phyloP scores from a whole-genome alignment of 106 monocot genomes.

The Phalaenopsis aphrodite region DNA sequence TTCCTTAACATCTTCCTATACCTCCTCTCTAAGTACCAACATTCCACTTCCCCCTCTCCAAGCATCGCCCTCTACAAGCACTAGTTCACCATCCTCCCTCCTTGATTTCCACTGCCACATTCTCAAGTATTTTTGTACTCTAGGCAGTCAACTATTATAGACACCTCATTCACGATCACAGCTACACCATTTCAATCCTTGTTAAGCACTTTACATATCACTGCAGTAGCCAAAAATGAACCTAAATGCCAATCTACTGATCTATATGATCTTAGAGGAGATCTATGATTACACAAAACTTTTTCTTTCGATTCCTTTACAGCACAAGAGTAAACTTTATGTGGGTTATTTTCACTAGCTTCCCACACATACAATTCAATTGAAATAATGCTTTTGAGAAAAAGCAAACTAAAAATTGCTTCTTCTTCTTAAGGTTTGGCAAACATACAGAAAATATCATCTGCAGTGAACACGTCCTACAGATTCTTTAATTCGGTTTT shows the following conservation, averaged over 20 bases:
- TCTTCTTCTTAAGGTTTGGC: conserved; percentile 69
- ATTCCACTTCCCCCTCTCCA: no score
- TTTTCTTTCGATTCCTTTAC: conserved; percentile 48
- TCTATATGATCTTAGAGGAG: conserved; percentile 46
- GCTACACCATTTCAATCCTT: background rate
- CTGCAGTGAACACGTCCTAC: conserved; percentile 63
- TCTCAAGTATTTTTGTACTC: no score
- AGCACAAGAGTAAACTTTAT: conserved; percentile 69
- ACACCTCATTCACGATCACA: no score
- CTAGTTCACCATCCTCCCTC: no score
- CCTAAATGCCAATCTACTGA: conserved; percentile 35
- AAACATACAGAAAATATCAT: conserved; percentile 74
- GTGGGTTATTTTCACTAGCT: conserved; percentile 37
- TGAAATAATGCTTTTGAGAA: conserved; percentile 69
- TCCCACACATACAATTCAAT: conserved; percentile 92
- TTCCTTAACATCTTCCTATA: no score
- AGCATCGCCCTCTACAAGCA: no score
- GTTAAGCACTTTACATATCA: background rate
- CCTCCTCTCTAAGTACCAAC: no score
- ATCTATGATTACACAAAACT: conserved; percentile 56
- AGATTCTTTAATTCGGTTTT: no score
- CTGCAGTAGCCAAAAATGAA: conserved; percentile 23
- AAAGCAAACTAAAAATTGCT: conserved; percentile 69
- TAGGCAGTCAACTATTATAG: no score
- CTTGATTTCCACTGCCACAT: no score